Percentiles rank a stretch among this genome's conserved stretches.
Evolutionary conservation across 2,329 filamentous ascomycete species (phyloP).

Genomic region (Fusarium musae): DNA sequence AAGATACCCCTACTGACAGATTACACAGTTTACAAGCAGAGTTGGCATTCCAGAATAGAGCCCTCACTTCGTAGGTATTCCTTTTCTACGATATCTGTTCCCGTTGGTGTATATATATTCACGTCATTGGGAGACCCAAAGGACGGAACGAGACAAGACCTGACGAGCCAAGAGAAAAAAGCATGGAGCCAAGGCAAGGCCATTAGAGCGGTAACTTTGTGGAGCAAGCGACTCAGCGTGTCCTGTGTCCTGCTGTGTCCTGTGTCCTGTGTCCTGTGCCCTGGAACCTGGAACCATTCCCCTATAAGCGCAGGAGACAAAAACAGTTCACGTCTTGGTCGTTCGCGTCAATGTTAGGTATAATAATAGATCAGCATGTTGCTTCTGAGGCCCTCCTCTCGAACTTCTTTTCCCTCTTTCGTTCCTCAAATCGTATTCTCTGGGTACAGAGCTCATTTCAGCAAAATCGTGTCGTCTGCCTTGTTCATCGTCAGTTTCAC

Average conservation of each 20-base stretch:
- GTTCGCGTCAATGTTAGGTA: background rate
- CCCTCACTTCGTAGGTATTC: too few species aligned
- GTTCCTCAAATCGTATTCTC: background rate
- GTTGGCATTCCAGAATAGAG: background rate
- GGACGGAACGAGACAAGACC: background rate
- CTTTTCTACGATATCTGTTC: background rate
- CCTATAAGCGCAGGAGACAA: conserved; percentile 6
- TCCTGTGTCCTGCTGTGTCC: conserved; percentile 6
- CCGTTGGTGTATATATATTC: background rate
- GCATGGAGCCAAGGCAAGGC: conserved; percentile 10
- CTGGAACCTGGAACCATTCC: background rate
- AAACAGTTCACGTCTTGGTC: background rate
- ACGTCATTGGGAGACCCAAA: background rate
- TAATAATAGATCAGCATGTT: background rate
- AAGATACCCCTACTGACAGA: background rate
- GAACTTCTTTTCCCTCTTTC: background rate
- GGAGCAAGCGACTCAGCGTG: conserved; percentile 20
- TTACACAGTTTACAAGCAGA: background rate
- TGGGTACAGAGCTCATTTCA: background rate
- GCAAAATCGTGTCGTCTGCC: conserved; percentile 6
- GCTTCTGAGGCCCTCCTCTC: background rate
- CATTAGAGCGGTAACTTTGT: background rate
- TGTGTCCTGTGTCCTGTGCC: conserved; percentile 4
- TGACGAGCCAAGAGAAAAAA: conserved; percentile 18
- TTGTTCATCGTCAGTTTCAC: background rate